Base-by-base conservation (phyloP, 176 grass and related monocot genomes). In the Oryza brachyantha region DNA sequence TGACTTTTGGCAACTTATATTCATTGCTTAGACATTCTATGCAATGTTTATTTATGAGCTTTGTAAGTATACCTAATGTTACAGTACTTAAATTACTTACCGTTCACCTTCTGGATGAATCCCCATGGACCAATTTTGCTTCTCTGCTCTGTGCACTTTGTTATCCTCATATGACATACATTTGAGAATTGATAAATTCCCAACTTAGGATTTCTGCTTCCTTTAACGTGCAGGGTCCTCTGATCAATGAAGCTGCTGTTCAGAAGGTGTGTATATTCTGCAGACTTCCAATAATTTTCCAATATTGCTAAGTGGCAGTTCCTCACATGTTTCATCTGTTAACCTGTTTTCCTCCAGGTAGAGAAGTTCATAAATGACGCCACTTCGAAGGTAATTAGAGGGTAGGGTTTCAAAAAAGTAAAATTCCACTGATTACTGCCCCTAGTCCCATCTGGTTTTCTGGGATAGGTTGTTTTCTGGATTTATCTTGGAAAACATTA, bases 161-260 rank as follows among this genome's bases (percentile, higher is more conserved):
- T 81, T 34, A 29, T 13, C 25, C 42, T 61, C 68, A 29, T 28
- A 59, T 37, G 5, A 35, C n/a, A 60, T 72, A 36, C 34, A 42
- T 67, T 67, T 50, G 39, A 48, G 27, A 26, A 81, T 80, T 10
- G 29, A 52, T 73, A 26, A 82, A 28, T 25, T 63, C 77, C 40
- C 66, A 19, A 55, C 39, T 83, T 74, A 81, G 62, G 55, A 81
- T 19, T 64, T 66, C 31, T 26, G 40, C 38, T 73, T 66, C 10
- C 16, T 81, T 89, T 43, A 52, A 25, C 87, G 79, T 79, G 54
- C 81, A 99, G 96, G 96, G 96, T 81, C 92, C 92, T 78, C 91
- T 99, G 68, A 99, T 99, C 73, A 99, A 99, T 79, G 81, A 93
- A 93, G 90, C 90, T 81, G 85, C 90, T 77, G 77, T 95, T 64